Base-by-base conservation (phyloP, 2,329 filamentous ascomycete genomes). In the Ophiognomonia clavigignenti-juglandacearum region DNA sequence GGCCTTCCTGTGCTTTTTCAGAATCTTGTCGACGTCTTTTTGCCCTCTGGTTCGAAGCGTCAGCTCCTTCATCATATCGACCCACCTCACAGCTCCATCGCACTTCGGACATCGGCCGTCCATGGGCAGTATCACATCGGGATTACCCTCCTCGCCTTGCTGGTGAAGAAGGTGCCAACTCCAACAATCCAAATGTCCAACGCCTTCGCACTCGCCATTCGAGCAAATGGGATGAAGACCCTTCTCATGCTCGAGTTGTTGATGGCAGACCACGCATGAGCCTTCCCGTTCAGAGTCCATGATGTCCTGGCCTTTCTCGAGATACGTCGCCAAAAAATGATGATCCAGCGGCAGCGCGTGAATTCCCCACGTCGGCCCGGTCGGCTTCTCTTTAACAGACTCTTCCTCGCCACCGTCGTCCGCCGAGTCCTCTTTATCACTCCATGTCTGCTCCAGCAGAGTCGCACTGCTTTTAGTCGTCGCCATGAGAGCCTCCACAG, bases 41-140 rank as follows among this genome's bases (percentile, higher is more conserved):
- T 75, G 65, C 1, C 85, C 90, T 20, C 88, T 77, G 29, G 80
- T 71, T 26, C 92, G 77, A 40, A 96, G 67, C 42, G 78, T 93
- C 56, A 95, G 66, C 61, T 95, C 91, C 60, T 83, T 91, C 69
- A 95, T 85, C 67, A 96, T 79, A 39, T 86, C 78, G 0, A 74
- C 72, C 92, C 92, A 97, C 42, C 72, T 63, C 2, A 90, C 67
- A 4, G 71, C 64, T 0, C 71, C 70, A 1, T 73, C 66, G 60
- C 92, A 97, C 18, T 68, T 68, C 0, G 88, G 88, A 66, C 92
- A 97, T 2, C 58, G 64, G 3, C 89, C 90, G 27, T 72, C 61
- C 2, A 78, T 71, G 0, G 92, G 92, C 1, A 95, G 59, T 2
- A 95, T 57, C 3, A 69, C 64, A 4, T 67, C 64, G 0, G 61